Evolutionary conservation across 2,329 filamentous ascomycete genomes (phyloP), one percentile per base, ranked within the genome.

Genomic region (Fusarium neocosmosporiellum): DNA sequence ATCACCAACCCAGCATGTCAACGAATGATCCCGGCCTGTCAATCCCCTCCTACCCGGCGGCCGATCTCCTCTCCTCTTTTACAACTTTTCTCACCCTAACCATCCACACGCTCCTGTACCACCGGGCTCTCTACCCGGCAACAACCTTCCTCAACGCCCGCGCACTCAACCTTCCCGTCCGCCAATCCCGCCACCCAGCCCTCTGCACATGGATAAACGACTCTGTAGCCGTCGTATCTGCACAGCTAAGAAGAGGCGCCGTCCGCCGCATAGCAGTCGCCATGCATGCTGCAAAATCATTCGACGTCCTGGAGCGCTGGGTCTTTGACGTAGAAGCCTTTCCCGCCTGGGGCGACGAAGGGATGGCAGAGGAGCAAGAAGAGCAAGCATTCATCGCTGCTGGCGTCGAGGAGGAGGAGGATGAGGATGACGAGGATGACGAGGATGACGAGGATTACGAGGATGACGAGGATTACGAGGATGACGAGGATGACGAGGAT

Each of bases 191-290:
- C 66, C 95, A 98, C 81, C 94, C 95, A 0, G 89, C 90, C 75
- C 93, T 98, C 72, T 97, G 94, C 86, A 85, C 90, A 77, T 98
- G 95, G 93, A 91, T 98, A 82, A 89, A 88, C 79, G 93, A 96
- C 80, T 94, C 95, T 73, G 89, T 96, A 46, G 85, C 90, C 70
- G 92, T 94, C 37, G 89, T 95, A 24, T 87, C 89, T 67, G 86
- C 85, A 5, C 92, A 97, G 83, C 86, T 98, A 37, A 87, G 93
- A 55, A 88, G 86, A 11, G 88, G 86, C 29, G 67, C 81, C 54
- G 87, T 86, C 16, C 80, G 84, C 27, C 83, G 85, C 60, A 80
- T 89, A 53, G 86, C 83, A 34, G 77, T 90, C 46, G 85, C 86
- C 7, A 78, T 90, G 66, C 87, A 88, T 64, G 80, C 80, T 2